Evolutionary conservation across 2,329 filamentous ascomycete genomes (phyloP).

Genomic region (Emmonsiellopsis sp.): DNA sequence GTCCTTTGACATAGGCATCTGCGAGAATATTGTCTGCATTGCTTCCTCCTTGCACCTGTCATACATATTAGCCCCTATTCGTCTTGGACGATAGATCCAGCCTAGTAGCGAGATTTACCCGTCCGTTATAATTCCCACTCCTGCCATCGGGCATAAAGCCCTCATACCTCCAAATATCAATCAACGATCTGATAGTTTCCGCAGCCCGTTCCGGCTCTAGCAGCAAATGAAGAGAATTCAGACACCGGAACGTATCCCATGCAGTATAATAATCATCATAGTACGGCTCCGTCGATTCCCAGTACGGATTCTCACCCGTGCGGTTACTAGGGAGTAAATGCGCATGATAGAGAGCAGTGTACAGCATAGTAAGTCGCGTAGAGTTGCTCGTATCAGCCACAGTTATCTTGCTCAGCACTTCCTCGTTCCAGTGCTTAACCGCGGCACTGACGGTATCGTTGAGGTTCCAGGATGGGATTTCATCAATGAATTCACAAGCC

Average conservation of each 20-base stretch:
- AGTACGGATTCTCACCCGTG: constrained; percentile 61
- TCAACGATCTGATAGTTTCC: constrained; percentile 56
- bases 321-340: constrained; percentile 54
- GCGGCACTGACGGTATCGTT: constrained; percentile 43
- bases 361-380: constrained; percentile 49
- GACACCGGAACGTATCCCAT: constrained; percentile 58
- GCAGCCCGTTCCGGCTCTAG: constrained; percentile 55
- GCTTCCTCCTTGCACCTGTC: constrained; percentile 51
- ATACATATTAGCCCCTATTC: constrained; percentile 13
- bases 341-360: constrained; percentile 2
- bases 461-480: constrained; percentile 58
- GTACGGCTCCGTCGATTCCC: constrained; percentile 57
- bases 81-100: no score
- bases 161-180: constrained; percentile 59
- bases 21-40: constrained; percentile 65
- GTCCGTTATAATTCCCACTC: constrained; percentile 60
- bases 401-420: constrained; percentile 41
- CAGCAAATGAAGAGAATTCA: constrained; percentile 57
- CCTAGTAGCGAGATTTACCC: constrained; percentile 14
- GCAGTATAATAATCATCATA: constrained; percentile 64
- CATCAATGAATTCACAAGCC: constrained; percentile 59
- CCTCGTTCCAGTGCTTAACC: constrained; percentile 49
- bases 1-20: constrained; percentile 63
- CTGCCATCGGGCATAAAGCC: constrained; percentile 58
- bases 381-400: constrained; percentile 13